phyloP scores from a whole-genome alignment of 768 basidiomycete species.

The Lentinus brumalis region DNA sequence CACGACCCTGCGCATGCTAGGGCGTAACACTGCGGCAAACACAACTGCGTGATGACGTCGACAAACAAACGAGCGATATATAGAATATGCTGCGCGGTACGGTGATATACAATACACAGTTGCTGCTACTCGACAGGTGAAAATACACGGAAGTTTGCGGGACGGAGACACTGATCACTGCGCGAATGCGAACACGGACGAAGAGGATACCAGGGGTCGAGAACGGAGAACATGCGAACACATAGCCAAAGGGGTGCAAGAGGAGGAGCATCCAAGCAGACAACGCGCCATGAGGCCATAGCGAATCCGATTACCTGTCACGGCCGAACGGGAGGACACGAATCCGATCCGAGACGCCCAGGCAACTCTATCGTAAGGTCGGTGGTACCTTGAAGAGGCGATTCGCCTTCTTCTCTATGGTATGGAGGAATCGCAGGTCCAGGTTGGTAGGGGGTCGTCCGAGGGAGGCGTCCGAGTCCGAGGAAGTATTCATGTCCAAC shows the following conservation, averaged over 20 bases:
- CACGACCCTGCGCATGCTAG: too few species aligned
- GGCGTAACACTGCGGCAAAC: too few species aligned
- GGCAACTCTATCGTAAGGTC: slow-evolving; percentile 9
- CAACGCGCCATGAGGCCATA: not conserved
- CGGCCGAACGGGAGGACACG: not conserved
- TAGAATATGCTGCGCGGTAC: not conserved
- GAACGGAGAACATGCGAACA: not conserved
- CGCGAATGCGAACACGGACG: not conserved
- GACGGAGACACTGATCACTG: too few species aligned
- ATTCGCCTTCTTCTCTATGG: slow-evolving; percentile 1
- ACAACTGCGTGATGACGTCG: not conserved
- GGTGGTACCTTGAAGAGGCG: not conserved
- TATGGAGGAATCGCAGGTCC: not conserved
- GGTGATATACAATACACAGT: not conserved
- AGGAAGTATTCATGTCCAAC: not conserved
- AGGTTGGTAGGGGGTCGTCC: not conserved
- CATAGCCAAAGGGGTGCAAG: slow-evolving; percentile 5
- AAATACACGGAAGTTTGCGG: slow-evolving; percentile 9
- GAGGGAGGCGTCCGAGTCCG: not conserved
- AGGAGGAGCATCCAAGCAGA: not conserved
- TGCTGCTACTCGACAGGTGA: slow-evolving; percentile 15
- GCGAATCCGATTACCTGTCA: slow-evolving; percentile 5
- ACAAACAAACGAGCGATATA: not conserved
- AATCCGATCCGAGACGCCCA: slow-evolving; percentile 3
- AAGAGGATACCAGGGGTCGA: slow-evolving; percentile 1